A percentile compares a stretch with the other conserved stretches of the same genome.
Conservation (phyloP, 2,329 filamentous ascomycete species). For the Diaporthe citri region DNA sequence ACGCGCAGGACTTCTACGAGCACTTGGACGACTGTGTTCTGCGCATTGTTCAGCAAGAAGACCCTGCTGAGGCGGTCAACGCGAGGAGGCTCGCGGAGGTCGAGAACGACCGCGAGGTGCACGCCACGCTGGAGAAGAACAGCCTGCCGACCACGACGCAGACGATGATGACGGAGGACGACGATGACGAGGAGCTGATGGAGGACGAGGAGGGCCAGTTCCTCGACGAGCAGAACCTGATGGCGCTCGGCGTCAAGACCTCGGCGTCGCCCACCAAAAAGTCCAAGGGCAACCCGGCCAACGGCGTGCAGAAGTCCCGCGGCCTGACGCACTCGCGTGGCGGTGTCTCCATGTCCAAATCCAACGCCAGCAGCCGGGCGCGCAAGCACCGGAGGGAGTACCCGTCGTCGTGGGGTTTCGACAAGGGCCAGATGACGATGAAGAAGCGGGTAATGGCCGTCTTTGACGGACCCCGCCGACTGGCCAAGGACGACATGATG, state of each 20-base stretch:
- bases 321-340: constrained; percentile 84
- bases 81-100: constrained; percentile 75
- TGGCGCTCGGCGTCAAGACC: constrained; percentile 55
- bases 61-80: constrained; percentile 77
- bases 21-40: constrained; percentile 86
- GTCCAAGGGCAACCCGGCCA: constrained; percentile 68
- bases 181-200: constrained; percentile 60
- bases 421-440: constrained; percentile 95
- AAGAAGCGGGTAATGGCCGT: constrained; percentile 96
- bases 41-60: constrained; percentile 78
- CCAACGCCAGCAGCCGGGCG: constrained; percentile 67
- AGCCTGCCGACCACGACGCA: constrained; percentile 61
- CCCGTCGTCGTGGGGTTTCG: constrained; percentile 92
- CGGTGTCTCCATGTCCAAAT: constrained; percentile 66
- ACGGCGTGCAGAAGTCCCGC: constrained; percentile 74
- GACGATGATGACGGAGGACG: constrained; percentile 52
- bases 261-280: constrained; percentile 65
- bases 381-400: constrained; percentile 96
- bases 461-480: constrained; percentile 86
- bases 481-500: constrained; percentile 99
- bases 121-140: constrained; percentile 74
- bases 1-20: constrained; percentile 98
- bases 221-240: constrained; percentile 66
- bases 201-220: constrained; percentile 69
- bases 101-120: constrained; percentile 72